These are phyloP conservation scores for Aleurites moluccanus DNA, from an alignment of 441 rosid genomes.

Conservation along the genomic window DNA sequence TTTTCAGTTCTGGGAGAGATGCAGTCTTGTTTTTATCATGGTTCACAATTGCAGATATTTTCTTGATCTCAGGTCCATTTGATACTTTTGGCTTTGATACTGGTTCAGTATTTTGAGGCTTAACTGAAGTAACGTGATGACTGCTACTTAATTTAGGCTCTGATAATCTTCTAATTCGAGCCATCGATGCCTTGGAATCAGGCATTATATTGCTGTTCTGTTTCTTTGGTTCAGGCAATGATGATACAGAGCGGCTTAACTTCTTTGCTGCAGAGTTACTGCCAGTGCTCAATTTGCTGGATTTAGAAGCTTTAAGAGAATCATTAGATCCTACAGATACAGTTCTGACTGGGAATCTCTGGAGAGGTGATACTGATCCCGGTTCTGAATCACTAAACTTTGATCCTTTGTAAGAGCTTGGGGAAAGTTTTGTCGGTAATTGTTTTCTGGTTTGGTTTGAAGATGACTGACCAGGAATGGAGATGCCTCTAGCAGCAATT, in stretches of 20 bases:
- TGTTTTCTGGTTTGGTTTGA: constrained; percentile 52
- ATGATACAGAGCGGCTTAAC: constrained; percentile 64
- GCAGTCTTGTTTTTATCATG: constrained; percentile 84
- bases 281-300: constrained; percentile 52
- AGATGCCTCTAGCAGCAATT: constrained; percentile 74
- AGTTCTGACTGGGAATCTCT: constrained; percentile 50
- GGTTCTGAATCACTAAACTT: constrained; percentile 87
- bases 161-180: constrained; percentile 82
- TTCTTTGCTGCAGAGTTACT: constrained; percentile 57
- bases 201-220: constrained; percentile 41
- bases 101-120: constrained; percentile 45
- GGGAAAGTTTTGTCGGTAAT: constrained; percentile 63
- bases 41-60: constrained; percentile 81
- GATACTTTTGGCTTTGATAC: constrained; percentile 46
- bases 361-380: constrained; percentile 73
- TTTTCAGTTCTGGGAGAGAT: constrained; percentile 85
- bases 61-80: constrained; percentile 62
- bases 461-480: constrained; percentile 50
- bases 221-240: constrained; percentile 64
- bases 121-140: constrained; percentile 44
- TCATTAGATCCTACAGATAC: constrained; percentile 51
- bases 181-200: constrained; percentile 59
- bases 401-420: constrained; percentile 62
- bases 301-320: constrained; percentile 50
- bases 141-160: constrained; percentile 65